Percentiles rank a stretch among this genome's conserved stretches.
Conservation (phyloP, 75 land plant genomes). For the Pseudotsuga menziesii region DNA sequence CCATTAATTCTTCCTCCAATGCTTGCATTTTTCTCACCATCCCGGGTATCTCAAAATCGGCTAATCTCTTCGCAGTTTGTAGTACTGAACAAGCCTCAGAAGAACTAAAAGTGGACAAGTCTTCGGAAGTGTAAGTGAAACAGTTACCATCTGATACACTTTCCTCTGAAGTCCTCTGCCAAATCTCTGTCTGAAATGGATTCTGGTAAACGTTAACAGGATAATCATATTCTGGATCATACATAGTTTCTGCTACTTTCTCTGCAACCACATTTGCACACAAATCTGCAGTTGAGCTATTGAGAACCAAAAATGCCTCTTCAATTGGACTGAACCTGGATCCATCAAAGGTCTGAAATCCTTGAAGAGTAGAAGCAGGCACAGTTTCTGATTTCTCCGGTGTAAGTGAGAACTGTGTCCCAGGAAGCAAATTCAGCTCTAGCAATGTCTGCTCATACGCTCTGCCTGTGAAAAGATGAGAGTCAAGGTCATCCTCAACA, state of each 20-base stretch:
- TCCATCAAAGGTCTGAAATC: not conserved
- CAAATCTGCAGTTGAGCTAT: not conserved
- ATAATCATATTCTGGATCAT: too few species aligned
- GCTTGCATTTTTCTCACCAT: not conserved
- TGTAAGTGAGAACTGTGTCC: not conserved
- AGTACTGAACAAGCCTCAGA: too few species aligned
- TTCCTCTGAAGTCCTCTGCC: too few species aligned
- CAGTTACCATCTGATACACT: too few species aligned
- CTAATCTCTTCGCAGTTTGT: not conserved
- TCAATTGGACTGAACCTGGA: not conserved
- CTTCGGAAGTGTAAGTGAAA: too few species aligned
- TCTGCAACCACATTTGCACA: not conserved
- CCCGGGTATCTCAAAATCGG: not conserved
- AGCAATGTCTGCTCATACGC: not conserved
- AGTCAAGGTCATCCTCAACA: not conserved
- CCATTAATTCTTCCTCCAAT: conserved; percentile 4
- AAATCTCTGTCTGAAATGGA: too few species aligned
- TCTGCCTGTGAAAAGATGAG: not conserved
- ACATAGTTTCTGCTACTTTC: too few species aligned
- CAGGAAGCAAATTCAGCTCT: not conserved
- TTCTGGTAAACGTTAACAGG: too few species aligned
- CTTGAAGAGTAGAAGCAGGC: not conserved
- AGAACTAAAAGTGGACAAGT: too few species aligned
- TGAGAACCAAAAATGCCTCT: not conserved
- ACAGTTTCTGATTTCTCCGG: not conserved